Percentiles rank a stretch among this genome's conserved stretches.
Evolutionary conservation across 371 early-diverging fungal species (phyloP).

Genomic region (Mucor piriformis): DNA sequence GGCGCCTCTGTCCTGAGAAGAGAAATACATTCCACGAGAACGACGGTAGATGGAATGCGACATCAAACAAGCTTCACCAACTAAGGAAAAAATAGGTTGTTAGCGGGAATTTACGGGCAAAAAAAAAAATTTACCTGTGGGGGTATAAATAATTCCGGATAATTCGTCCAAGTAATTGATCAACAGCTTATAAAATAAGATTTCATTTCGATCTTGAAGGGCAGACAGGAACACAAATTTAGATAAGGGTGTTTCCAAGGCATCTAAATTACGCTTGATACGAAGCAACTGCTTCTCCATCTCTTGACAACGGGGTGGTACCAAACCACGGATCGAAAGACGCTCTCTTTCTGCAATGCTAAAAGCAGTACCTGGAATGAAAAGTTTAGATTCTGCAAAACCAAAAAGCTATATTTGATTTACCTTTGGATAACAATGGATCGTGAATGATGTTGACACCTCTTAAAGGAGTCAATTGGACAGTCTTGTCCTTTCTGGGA

Average conservation of each 20-base stretch:
- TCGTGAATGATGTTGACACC: conserved; percentile 66
- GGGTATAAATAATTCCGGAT: conserved; percentile 53
- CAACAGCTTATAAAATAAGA: conserved; percentile 65
- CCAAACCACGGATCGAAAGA: conserved; percentile 68
- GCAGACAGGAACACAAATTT: conserved; percentile 60
- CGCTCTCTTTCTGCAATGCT: conserved; percentile 66
- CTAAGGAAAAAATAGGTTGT: conserved; percentile 25
- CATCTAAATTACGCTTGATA: conserved; percentile 63
- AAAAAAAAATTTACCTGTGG: conserved; percentile 35
- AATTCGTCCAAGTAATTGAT: conserved; percentile 61
- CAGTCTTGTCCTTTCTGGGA: conserved; percentile 61
- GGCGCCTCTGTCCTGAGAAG: conserved; percentile 58
- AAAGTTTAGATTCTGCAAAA: too few species aligned
- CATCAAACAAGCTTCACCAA: conserved; percentile 54
- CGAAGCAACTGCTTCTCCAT: conserved; percentile 67
- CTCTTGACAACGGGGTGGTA: conserved; percentile 67
- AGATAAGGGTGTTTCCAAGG: conserved; percentile 58
- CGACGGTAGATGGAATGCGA: conserved; percentile 70
- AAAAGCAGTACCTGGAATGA: conserved; percentile 60
- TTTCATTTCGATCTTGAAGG: conserved; percentile 67
- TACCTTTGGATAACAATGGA: conserved; percentile 61
- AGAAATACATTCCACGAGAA: conserved; percentile 68
- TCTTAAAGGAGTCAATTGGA: conserved; percentile 55
- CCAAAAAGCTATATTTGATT: too few species aligned
- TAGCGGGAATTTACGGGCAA: conserved; percentile 18